Percentiles rank a stretch among this genome's conserved stretches.
Evolutionary conservation across 202 grass and related monocot species (phyloP).

Genomic region (Digitaria exilis): DNA sequence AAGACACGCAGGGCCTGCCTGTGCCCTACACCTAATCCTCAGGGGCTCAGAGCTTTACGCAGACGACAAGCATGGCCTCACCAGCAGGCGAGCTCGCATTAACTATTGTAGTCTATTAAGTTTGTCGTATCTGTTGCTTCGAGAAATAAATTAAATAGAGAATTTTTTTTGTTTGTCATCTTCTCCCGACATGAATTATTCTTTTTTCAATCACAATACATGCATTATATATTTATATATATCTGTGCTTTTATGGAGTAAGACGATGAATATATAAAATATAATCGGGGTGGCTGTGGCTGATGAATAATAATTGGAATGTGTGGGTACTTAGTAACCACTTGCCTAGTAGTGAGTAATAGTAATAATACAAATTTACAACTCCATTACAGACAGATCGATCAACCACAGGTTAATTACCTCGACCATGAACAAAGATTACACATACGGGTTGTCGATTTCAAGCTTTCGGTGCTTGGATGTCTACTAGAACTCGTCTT

Average conservation of each 20-base stretch:
- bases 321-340: background rate
- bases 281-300: background rate
- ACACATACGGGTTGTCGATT: background rate
- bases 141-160: background rate
- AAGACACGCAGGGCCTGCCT: conserved; percentile 47
- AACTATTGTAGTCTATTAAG: background rate
- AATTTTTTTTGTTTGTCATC: background rate
- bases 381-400: too few relatives aligned
- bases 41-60: background rate
- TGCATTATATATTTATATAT: background rate
- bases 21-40: conserved; percentile 15
- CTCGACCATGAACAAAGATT: too few relatives aligned
- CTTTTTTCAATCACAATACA: too few relatives aligned
- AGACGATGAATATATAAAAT: too few relatives aligned
- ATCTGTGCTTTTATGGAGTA: background rate
- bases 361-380: background rate
- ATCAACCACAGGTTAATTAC: too few relatives aligned
- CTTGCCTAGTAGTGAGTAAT: background rate
- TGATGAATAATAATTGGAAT: background rate
- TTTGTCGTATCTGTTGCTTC: background rate
- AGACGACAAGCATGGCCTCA: background rate
- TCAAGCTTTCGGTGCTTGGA: conserved; percentile 15
- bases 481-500: background rate
- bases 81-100: background rate
- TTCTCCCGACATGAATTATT: background rate